Evolutionary conservation across 2,329 filamentous ascomycete genomes (phyloP), one percentile per base, ranked within the genome.

Genomic region (Rugonectria rugulosa): DNA sequence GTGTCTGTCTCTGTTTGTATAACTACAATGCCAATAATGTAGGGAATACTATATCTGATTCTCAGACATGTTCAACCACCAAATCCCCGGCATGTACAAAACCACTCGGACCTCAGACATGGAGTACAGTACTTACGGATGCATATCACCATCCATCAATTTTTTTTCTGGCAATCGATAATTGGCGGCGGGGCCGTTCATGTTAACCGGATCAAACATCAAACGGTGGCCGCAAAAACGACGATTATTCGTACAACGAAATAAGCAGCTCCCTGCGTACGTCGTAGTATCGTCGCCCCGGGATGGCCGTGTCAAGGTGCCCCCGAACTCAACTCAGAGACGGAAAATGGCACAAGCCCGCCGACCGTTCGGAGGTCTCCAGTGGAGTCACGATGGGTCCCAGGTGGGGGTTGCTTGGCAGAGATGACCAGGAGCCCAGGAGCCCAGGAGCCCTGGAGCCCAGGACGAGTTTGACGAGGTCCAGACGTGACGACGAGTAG

Each of bases 401-500:
- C 26, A 38, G 64, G 64, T 64, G 64, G 55, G 65, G 64, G 61
- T 23, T 37, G 37, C 64, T 62, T 67, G 60, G 62, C 60, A 45
- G 53, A 44, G 45, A n/a, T 36, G 45, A 57, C 65, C 50, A 43
- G 65, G 65, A 50, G 37, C n/a, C n/a, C n/a, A n/a, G n/a, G n/a
- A n/a, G n/a, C n/a, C n/a, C n/a, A n/a, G n/a, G n/a, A n/a, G n/a
- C n/a, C n/a, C n/a, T n/a, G n/a, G n/a, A n/a, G n/a, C n/a, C n/a
- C n/a, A n/a, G n/a, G n/a, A n/a, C n/a, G n/a, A n/a, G n/a, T n/a
- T n/a, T n/a, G n/a, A n/a, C n/a, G n/a, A n/a, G 46, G 59, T 38
- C 57, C 54, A 59, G 63, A 60, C 56, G n/a, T n/a, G n/a, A 46
- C 57, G 54, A 54, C 65, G 61, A 67, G 63, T 67, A 60, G 48